phyloP scores from a whole-genome alignment of 2,329 filamentous ascomycete genomes.

The Paraphaeosphaeria minitans region DNA sequence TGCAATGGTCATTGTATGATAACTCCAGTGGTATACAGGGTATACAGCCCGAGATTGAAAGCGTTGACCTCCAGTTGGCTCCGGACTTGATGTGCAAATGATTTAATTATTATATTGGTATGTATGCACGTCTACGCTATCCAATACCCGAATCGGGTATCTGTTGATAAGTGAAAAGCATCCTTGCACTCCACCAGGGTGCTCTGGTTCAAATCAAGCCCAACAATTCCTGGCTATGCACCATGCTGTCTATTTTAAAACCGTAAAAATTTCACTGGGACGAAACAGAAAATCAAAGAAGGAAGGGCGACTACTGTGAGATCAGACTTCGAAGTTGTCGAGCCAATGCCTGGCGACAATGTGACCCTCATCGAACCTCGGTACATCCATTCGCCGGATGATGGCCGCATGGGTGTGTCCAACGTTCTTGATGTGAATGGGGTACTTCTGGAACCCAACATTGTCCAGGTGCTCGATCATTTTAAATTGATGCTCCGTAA shows the following conservation, averaged over 20 bases:
- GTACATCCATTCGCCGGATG: slow-evolving; percentile 73
- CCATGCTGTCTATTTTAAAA: neutral
- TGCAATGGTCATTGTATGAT: too few species aligned
- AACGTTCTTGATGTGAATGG: slow-evolving; percentile 75
- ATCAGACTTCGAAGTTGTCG: slow-evolving; percentile 65
- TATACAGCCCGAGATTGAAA: too few species aligned
- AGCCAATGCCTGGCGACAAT: slow-evolving; percentile 83
- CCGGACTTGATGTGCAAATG: too few species aligned
- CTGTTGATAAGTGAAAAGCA: neutral
- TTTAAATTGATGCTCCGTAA: slow-evolving; percentile 79
- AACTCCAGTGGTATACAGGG: too few species aligned
- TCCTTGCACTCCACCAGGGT: neutral
- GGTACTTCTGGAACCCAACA: slow-evolving; percentile 63
- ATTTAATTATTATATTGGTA: too few species aligned
- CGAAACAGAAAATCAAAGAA: neutral
- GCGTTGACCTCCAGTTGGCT: too few species aligned
- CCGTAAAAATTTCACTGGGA: neutral
- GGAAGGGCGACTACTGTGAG: neutral
- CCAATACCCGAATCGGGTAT: too few species aligned
- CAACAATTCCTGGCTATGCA: neutral
- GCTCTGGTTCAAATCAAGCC: neutral
- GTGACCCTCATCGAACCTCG: slow-evolving; percentile 74
- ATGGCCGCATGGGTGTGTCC: slow-evolving; percentile 87
- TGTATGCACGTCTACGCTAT: too few species aligned
- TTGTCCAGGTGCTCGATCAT: slow-evolving; percentile 80